Evolutionary conservation across 2,329 filamentous ascomycete genomes (phyloP).

Genomic region (Dothistroma septosporum): DNA sequence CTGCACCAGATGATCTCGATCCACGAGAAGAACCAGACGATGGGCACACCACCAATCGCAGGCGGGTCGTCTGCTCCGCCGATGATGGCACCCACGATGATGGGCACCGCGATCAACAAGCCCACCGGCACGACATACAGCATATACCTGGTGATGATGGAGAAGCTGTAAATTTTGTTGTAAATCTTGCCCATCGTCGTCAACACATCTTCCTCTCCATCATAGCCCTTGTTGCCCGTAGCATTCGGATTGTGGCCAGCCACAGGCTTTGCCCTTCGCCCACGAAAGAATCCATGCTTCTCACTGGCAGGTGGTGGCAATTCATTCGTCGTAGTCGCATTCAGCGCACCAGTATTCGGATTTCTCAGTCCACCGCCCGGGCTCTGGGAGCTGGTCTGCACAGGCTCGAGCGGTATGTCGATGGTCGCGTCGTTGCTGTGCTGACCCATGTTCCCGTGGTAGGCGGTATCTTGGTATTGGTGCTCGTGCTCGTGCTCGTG

Average conservation of each 20-base stretch:
- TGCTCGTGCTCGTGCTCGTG: conserved; percentile 5
- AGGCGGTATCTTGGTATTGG: conserved; percentile 13
- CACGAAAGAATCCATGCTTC: conserved; percentile 37
- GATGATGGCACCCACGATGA: conserved; percentile 57
- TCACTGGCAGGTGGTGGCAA: conserved; percentile 34
- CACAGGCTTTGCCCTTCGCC: conserved; percentile 34
- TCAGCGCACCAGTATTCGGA: conserved; percentile 34
- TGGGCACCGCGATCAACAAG: conserved; percentile 57
- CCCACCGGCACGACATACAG: conserved; percentile 59
- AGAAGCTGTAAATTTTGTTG: conserved; percentile 58
- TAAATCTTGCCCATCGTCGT: conserved; percentile 59
- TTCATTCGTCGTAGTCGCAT: conserved; percentile 24
- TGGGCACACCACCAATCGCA: conserved; percentile 52
- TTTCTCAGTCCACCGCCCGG: conserved; percentile 42
- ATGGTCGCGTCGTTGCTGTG: conserved; percentile 53
- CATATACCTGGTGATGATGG: conserved; percentile 60
- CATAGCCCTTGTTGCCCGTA: conserved; percentile 32
- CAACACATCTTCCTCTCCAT: conserved; percentile 52
- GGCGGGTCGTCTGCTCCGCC: conserved; percentile 35
- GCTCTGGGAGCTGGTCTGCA: conserved; percentile 43
- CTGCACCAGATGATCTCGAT: conserved; percentile 61
- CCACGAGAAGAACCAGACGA: conserved; percentile 62
- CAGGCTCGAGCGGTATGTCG: conserved; percentile 58
- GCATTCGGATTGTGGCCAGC: conserved; percentile 24
- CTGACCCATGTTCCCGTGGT: conserved; percentile 17